A percentile compares a stretch with the other conserved stretches of the same genome.
Evolutionary conservation across 2,329 filamentous ascomycete species (phyloP).

Genomic region (Alternaria metachromatica): DNA sequence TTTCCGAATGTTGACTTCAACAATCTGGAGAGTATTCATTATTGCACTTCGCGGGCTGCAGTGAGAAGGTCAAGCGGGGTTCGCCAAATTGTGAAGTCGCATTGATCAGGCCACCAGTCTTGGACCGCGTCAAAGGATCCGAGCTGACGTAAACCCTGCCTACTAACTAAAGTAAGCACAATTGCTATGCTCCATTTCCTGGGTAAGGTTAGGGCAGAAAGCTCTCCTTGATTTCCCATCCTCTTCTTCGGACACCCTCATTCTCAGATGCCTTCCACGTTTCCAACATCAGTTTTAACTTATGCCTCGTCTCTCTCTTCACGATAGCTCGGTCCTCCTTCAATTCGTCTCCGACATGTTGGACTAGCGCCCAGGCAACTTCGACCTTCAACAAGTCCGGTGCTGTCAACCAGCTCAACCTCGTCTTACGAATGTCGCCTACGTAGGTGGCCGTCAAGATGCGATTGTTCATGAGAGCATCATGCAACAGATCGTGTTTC

Average conservation of each 20-base stretch:
- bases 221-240: slow-evolving; percentile 2
- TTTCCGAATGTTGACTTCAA: background rate
- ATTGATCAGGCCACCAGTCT: background rate
- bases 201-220: background rate
- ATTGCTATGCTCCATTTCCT: background rate
- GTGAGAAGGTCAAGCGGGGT: background rate
- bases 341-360: background rate
- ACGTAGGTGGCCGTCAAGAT: slow-evolving; percentile 23
- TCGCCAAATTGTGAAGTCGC: background rate
- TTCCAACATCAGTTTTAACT: slow-evolving; percentile 14
- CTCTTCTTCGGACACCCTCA: slow-evolving; percentile 35
- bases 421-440: slow-evolving; percentile 31
- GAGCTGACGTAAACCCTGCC: background rate
- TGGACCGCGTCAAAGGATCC: background rate
- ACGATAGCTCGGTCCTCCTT: background rate
- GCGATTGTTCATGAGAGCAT: slow-evolving; percentile 16
- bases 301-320: slow-evolving; percentile 2
- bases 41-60: background rate
- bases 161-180: background rate
- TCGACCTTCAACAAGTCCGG: slow-evolving; percentile 33
- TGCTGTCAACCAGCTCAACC: slow-evolving; percentile 28
- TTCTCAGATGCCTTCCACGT: slow-evolving; percentile 30
- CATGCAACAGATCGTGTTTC: slow-evolving; percentile 6
- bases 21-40: background rate
- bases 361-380: slow-evolving; percentile 28